Conservation (phyloP, 805 yeast genomes). For the Candida schatavii region DNA sequence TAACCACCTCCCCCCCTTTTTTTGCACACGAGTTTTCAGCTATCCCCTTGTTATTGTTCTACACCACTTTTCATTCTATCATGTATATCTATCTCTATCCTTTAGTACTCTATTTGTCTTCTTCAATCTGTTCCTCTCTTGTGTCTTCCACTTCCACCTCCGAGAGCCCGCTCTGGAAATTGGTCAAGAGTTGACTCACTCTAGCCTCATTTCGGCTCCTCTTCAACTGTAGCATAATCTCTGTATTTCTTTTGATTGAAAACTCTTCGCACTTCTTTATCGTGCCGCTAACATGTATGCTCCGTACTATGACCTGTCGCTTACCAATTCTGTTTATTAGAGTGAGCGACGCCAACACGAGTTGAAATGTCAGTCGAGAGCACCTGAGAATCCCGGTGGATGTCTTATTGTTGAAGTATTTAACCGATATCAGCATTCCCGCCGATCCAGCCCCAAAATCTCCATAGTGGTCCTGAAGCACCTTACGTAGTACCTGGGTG, state of each 20-base stretch:
- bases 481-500: conserved; percentile 50
- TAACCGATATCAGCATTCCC: conserved; percentile 58
- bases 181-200: neutral
- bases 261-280: conserved; percentile 77
- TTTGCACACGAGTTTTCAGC: too few relatives aligned
- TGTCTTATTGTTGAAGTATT: conserved; percentile 78
- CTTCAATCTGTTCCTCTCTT: neutral
- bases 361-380: conserved; percentile 58
- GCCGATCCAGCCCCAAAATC: conserved; percentile 71
- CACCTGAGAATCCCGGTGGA: conserved; percentile 84
- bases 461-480: conserved; percentile 68
- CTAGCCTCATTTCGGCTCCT: conserved; percentile 6
- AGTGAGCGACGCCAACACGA: conserved; percentile 66
- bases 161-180: neutral
- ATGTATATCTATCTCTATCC: neutral
- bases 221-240: conserved; percentile 25
- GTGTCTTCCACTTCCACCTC: neutral
- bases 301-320: conserved; percentile 51
- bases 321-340: conserved; percentile 52
- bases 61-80: too few relatives aligned
- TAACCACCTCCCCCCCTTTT: too few relatives aligned
- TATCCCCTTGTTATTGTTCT: too few relatives aligned
- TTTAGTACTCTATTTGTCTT: too few relatives aligned
- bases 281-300: conserved; percentile 78
- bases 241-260: conserved; percentile 50